Conservation (phyloP, 306 rosid species). For the Oemleria cerasiformis region DNA sequence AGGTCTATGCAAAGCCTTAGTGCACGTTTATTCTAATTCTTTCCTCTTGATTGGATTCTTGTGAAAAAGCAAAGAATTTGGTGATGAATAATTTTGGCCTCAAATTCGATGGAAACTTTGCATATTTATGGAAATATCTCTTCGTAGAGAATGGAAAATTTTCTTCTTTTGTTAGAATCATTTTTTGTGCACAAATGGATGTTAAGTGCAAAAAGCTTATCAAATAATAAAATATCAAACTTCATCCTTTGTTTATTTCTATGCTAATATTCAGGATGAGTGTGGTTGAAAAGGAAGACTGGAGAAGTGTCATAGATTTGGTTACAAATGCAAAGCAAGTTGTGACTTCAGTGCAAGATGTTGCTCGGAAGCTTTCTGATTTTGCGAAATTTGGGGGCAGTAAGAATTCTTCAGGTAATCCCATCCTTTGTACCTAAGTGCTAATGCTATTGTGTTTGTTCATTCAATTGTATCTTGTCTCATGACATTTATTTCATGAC, state of each 20-base stretch:
- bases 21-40: not conserved
- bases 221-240: constrained; percentile 11
- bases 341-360: constrained; percentile 81
- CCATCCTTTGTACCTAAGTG: not conserved
- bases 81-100: not conserved
- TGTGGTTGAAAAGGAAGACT: constrained; percentile 77
- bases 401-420: constrained; percentile 46
- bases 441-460: not conserved
- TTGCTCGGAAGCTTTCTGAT: constrained; percentile 75
- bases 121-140: not conserved
- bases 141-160: not conserved
- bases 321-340: constrained; percentile 89
- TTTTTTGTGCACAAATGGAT: constrained; percentile 16
- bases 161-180: not conserved
- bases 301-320: constrained; percentile 67
- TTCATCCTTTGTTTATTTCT: constrained; percentile 6
- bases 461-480: not conserved
- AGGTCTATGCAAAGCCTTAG: not conserved
- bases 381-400: constrained; percentile 63
- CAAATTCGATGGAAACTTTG: not conserved
- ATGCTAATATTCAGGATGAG: constrained; percentile 50
- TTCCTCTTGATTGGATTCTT: not conserved
- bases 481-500: not conserved
- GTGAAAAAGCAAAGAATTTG: not conserved
- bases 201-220: constrained; percentile 20